Percentiles rank a stretch among this genome's conserved stretches.
phyloP scores from a whole-genome alignment of 1,284 basidiomycete species.

The Wallemia ichthyophaga region DNA sequence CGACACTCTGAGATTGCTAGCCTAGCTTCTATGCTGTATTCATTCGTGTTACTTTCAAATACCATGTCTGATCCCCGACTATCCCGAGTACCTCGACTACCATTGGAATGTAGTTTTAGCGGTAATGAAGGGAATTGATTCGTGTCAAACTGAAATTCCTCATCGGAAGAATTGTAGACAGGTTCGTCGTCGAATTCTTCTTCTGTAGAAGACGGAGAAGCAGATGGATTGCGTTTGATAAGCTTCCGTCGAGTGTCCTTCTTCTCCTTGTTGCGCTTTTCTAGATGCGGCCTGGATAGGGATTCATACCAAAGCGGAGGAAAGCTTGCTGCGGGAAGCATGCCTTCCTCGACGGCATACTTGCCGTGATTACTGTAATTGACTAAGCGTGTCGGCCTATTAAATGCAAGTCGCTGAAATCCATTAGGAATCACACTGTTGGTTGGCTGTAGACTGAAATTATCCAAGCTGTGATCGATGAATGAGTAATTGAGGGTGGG shows the following conservation, averaged over 20 bases:
- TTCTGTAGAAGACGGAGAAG: background rate
- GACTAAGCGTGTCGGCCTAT: background rate
- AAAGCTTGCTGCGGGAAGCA: background rate
- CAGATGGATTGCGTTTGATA: background rate
- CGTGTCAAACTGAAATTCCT: background rate
- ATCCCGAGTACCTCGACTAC: background rate
- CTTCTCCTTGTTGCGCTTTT: background rate
- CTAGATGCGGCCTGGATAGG: background rate
- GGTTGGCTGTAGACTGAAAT: background rate
- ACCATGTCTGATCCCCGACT: background rate
- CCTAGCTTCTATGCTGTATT: too few relatives aligned
- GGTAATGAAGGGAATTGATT: background rate
- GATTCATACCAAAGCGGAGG: background rate
- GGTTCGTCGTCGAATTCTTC: background rate
- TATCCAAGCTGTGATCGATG: background rate
- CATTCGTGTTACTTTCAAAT: too few relatives aligned
- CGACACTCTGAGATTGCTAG: too few relatives aligned
- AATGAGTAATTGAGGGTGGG: background rate
- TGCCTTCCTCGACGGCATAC: background rate
- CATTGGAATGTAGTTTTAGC: background rate
- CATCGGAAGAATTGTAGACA: background rate
- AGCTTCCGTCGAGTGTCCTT: background rate
- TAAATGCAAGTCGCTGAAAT: background rate
- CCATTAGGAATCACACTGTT: background rate
- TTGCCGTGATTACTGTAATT: background rate